Base-by-base conservation (phyloP, 441 rosid genomes). In the Erodium moschatum region DNA sequence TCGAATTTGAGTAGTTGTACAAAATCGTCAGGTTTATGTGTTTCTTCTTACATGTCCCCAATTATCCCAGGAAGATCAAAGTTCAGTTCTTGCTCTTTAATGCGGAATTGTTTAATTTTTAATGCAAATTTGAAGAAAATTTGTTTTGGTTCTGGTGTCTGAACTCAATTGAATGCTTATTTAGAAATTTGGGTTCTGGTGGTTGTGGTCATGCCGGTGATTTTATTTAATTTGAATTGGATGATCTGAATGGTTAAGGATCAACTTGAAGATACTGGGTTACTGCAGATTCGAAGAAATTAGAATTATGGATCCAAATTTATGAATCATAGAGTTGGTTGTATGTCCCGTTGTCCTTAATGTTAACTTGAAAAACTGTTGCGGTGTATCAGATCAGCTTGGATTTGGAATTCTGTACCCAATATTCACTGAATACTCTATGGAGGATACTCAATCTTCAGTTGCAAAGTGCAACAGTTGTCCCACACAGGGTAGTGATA, bases 401-500 rank as follows among this genome's bases (percentile, higher is more conserved):
- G 64, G 67, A 54, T 77, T 69, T 67, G 46, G 64, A 70, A 5
- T 56, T 58, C 7, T 58, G 60, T 73, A 76, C 77, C 70, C 65
- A 75, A 72, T 82, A 70, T 66, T 64, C 27, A 64, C 48, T 67
- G 58, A 46, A 71, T 73, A 73, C 69, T 24, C 5, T 0, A 84
- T 83, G 90, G 92, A 81, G 71, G 88, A 81, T 10, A 12, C 6
- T 24, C 80, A 85, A 75, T 81, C 87, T 66, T 85, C 84, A 13
- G 81, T 75, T 62, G 65, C 84, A 4, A 70, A 75, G 68, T 77
- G 80, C 63, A 76, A 66, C 66, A 77, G 79, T 65, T 72, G 84
- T 5, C 76, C 70, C 67, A 64, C 69, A 5, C 79, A 73, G 58
- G 73, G 74, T 44, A 74, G 74, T 18, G 83, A 76, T 8, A 50